A percentile compares a stretch with the other conserved stretches of the same genome.
Conservation (phyloP, 2,329 filamentous ascomycete genomes). For the Talaromyces sp. region DNA sequence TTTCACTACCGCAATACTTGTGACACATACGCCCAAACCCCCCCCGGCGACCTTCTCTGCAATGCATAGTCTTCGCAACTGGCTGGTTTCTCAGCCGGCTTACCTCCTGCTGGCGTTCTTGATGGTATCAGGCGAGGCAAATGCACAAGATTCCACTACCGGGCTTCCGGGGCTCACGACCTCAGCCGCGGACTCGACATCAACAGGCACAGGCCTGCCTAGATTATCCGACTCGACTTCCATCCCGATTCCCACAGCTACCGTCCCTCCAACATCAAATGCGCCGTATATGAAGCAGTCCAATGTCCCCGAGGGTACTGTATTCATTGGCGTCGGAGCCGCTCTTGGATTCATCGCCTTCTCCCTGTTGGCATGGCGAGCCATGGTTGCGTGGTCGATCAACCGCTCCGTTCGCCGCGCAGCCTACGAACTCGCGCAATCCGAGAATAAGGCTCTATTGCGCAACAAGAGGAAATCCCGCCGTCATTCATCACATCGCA, state of each 20-base stretch:
- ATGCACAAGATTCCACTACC: conserved; percentile 1
- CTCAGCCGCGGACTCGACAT: neutral
- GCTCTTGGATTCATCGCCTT: conserved; percentile 77
- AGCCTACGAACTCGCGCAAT: conserved; percentile 64
- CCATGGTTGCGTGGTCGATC: conserved; percentile 79
- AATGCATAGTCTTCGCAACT: conserved; percentile 3
- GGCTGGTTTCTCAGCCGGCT: neutral
- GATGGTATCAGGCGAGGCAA: conserved; percentile 1
- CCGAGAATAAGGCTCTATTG: conserved; percentile 63
- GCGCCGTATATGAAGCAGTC: conserved; percentile 92
- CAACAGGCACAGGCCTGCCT: conserved; percentile 1
- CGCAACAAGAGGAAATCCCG: conserved; percentile 28
- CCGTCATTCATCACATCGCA: conserved; percentile 18
- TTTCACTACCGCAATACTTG: neutral
- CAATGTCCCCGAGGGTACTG: conserved; percentile 78
- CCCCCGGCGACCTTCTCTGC: neutral
- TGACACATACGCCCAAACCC: neutral
- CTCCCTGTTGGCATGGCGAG: conserved; percentile 81
- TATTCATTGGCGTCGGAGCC: conserved; percentile 92
- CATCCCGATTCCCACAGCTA: conserved; percentile 57
- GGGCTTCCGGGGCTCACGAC: conserved; percentile 12
- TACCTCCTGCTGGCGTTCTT: conserved; percentile 1
- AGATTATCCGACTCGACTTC: neutral
- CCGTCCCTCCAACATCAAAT: conserved; percentile 73
- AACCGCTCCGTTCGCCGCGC: conserved; percentile 86